Evolutionary conservation across 805 yeast species (phyloP).

Genomic region (Hanseniaspora valbyensis): DNA sequence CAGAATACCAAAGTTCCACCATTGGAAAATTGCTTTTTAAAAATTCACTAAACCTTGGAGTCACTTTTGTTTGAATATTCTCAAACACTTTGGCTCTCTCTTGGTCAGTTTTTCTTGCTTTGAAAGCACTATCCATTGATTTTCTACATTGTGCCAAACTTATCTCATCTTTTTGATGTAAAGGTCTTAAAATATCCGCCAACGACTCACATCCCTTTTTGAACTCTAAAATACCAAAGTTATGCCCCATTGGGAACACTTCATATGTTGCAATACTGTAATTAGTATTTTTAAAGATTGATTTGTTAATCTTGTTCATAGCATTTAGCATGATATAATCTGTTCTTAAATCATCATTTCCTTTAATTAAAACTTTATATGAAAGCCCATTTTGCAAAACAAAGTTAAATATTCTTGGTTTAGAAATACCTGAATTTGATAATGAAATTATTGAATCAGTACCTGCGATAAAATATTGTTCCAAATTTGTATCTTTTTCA

Average conservation of each 20-base stretch:
- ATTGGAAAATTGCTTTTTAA: conserved; percentile 56
- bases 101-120: conserved; percentile 35
- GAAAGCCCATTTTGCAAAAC: conserved; percentile 45
- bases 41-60: conserved; percentile 60
- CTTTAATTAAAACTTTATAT: conserved; percentile 60
- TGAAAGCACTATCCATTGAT: conserved; percentile 43
- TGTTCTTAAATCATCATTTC: conserved; percentile 84
- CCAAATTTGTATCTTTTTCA: background rate
- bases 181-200: conserved; percentile 51
- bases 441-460: conserved; percentile 33
- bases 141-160: conserved; percentile 49
- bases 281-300: conserved; percentile 44
- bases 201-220: conserved; percentile 67
- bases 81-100: conserved; percentile 39
- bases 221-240: conserved; percentile 81
- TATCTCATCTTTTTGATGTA: conserved; percentile 47
- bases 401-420: conserved; percentile 67
- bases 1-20: conserved; percentile 64
- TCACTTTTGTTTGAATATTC: conserved; percentile 39
- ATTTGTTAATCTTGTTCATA: conserved; percentile 68
- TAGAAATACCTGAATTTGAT: conserved; percentile 77
- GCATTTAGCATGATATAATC: conserved; percentile 98
- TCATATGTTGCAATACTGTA: conserved; percentile 70
- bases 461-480: conserved; percentile 9
- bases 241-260: conserved; percentile 81